Conservation (phyloP, 179 eudicot genomes). For the Amaranthus tricolor region DNA sequence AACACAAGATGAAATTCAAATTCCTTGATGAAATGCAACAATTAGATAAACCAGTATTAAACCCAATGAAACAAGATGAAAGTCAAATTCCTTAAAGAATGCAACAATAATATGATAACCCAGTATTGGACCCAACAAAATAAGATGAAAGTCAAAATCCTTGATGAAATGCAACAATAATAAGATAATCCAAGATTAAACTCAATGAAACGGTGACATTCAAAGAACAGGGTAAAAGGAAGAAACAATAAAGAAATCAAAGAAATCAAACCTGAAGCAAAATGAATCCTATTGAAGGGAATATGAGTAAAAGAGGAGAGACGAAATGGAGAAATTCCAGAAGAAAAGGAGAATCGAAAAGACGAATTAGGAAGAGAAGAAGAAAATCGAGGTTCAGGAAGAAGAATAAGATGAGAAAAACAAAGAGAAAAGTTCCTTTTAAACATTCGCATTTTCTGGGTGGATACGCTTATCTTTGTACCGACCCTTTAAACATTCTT, state of each 20-base stretch:
- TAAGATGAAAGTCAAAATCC: not conserved
- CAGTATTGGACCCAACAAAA: too few relatives aligned
- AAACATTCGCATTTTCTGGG: constrained; percentile 50
- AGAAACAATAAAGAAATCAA: not conserved
- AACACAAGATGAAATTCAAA: not conserved
- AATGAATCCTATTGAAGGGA: constrained; percentile 8
- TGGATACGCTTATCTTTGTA: constrained; percentile 25
- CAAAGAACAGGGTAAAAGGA: not conserved
- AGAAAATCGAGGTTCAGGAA: constrained; percentile 23
- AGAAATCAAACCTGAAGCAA: constrained; percentile 19
- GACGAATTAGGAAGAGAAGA: constrained; percentile 14
- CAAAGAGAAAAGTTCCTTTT: constrained; percentile 41
- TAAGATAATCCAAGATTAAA: too few relatives aligned
- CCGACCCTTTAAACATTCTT: not conserved
- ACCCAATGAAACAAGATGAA: too few relatives aligned
- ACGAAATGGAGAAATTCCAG: constrained; percentile 18
- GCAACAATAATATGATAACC: not conserved
- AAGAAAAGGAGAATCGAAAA: constrained; percentile 14
- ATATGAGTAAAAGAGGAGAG: constrained; percentile 15
- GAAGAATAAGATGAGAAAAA: constrained; percentile 45
- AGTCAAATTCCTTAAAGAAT: not conserved
- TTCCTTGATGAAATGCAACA: too few relatives aligned
- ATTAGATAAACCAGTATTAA: too few relatives aligned
- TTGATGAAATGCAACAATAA: too few relatives aligned
- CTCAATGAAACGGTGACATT: not conserved